Conservation (phyloP, 345 rosid species). For the Corymbia maculata region DNA sequence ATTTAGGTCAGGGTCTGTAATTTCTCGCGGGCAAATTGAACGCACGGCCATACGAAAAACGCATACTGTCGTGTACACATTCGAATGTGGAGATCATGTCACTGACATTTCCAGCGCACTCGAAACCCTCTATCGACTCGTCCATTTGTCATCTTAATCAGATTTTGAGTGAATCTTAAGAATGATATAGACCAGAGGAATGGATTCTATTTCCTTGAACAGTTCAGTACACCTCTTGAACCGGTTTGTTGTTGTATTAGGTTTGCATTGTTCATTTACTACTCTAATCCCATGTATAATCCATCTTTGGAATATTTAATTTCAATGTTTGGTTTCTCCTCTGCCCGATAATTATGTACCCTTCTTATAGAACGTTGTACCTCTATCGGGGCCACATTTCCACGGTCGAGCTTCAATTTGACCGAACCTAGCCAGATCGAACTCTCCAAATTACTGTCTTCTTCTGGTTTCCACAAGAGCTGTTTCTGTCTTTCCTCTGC, state of each 20-base stretch:
- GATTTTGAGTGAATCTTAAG: not conserved
- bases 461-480: no score
- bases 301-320: no score
- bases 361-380: no score
- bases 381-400: no score
- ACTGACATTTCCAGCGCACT: slow-evolving; percentile 27
- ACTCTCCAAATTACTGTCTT: no score
- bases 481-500: no score
- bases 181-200: not conserved
- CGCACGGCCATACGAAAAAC: not conserved
- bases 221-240: slow-evolving; percentile 18
- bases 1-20: not conserved
- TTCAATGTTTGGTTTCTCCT: no score
- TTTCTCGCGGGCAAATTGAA: not conserved
- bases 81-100: slow-evolving; percentile 40
- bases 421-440: no score
- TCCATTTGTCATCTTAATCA: slow-evolving; percentile 23
- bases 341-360: no score
- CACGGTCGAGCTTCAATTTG: no score
- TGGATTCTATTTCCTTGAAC: not conserved
- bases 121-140: slow-evolving; percentile 37
- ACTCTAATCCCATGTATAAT: no score
- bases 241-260: slow-evolving; percentile 18
- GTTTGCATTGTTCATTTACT: no score
- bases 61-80: slow-evolving; percentile 32